Percentiles rank a stretch among this genome's conserved stretches.
These are phyloP conservation scores for Aphanomyces euteiches DNA, from an alignment of 352 stramenopile species.

Conservation along the genomic window DNA sequence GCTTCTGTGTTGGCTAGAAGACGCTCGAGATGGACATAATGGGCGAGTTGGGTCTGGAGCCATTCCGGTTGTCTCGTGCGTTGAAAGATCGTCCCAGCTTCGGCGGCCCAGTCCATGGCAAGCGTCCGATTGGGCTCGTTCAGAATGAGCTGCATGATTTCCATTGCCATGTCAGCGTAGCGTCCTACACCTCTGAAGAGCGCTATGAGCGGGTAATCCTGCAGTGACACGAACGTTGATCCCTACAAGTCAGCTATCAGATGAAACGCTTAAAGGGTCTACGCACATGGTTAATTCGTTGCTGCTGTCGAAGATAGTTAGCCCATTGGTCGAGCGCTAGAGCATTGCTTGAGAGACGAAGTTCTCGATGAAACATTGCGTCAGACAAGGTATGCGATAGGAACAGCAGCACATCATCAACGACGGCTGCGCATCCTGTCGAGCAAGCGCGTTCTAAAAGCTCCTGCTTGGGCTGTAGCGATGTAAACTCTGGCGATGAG, in stretches of 20 bases:
- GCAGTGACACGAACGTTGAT: constrained; percentile 19
- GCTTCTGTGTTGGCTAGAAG: constrained; percentile 54
- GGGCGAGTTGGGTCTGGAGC: constrained; percentile 51
- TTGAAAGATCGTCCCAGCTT: not conserved
- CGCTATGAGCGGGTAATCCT: constrained; percentile 25
- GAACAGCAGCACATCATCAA: constrained; percentile 72
- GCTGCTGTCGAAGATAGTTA: constrained; percentile 43
- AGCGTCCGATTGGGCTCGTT: not conserved
- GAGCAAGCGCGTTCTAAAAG: constrained; percentile 50
- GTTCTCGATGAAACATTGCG: constrained; percentile 46
- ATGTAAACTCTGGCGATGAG: not conserved
- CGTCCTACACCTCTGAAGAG: constrained; percentile 23
- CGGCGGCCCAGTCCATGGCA: not conserved
- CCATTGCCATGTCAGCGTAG: constrained; percentile 16
- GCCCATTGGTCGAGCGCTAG: constrained; percentile 60
- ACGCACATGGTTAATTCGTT: constrained; percentile 2
- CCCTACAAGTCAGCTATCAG: constrained; percentile 7
- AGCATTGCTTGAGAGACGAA: constrained; percentile 36
- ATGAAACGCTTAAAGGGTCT: not conserved
- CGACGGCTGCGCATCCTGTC: constrained; percentile 50
- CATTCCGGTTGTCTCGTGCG: constrained; percentile 36
- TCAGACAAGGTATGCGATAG: constrained; percentile 71
- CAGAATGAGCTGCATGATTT: constrained; percentile 14
- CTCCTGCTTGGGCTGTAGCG: constrained; percentile 40
- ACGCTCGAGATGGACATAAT: constrained; percentile 55